Evolutionary conservation across 192 early-diverging fungal species (phyloP), one percentile per base, ranked within the genome.

Genomic region (Umbelopsis vinacea): DNA sequence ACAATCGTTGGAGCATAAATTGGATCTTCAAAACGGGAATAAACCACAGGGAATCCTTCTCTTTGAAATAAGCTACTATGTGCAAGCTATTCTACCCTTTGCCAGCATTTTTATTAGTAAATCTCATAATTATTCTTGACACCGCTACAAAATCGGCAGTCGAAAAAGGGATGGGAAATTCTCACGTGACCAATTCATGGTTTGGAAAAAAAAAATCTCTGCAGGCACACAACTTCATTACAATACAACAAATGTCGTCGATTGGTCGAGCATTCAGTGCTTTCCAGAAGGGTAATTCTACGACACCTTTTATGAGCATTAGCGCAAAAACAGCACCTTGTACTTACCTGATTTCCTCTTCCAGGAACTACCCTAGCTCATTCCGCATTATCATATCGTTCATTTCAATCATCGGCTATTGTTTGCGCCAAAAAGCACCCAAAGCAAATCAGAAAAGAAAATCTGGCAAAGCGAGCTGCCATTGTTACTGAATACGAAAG

Each of bases 371-470:
- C 48, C 19, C 19, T 50, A n/a, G 48, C n/a, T 21, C 19, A 17
- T n/a, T 21, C 48, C 23, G 33, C 57, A 63, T 63, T 15, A 19
- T 33, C 24, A 63, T 63, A 35, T 63, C 57, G 57, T 29, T 63
- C 33, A 63, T 81, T 81, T 72, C 79, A 81, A 52, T 71, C 52
- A 9, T 76, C 75, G 19, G 69, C 72, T 12, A 26, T 55, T 9
- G 57, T 46, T 9, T 66, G 45, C 29, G 79, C 75, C 17, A 81
- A 76, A 48, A 76, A 74, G 67, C 79, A 81, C 40, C 79, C 79
- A 15, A 81, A 81, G 23, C 79, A 81, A 53, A 69, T 81, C 47
- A 81, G 74, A 47, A 81, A 81, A 50, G 75, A 81, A n/a, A 81
- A 81, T 55, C 53, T 81, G 22, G 76, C 76, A 8, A 81, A 76